Evolutionary conservation across 257 asterid species (phyloP), one percentile per base, ranked within the genome.

Genomic region (Ligustrum vulgare): DNA sequence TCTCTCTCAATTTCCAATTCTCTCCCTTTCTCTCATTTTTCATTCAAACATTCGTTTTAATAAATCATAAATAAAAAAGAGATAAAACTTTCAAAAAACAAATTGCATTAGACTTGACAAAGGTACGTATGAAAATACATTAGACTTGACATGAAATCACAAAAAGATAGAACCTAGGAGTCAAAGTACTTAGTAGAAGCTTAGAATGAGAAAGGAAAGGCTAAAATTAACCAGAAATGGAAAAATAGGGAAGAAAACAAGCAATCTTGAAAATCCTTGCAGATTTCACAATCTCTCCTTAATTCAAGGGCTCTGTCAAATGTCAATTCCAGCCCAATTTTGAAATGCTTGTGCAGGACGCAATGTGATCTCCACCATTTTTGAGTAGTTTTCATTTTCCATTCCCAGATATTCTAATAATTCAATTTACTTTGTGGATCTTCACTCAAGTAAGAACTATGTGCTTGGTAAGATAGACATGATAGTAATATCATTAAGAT

Each of bases 151-250:
- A 60, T 2, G 34, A 60, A 58, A 22, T 22, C 67, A 60, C 67
- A 60, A 60, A 60, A 60, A 60, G n/a, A 60, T 60, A 25, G 67
- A 23, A 60, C 67, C 67, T 60, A 60, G 67, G 33, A 22, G 67
- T 60, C 67, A 23, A 60, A 23, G 67, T 60, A 60, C 67, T 25
- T 8, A 11, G 33, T 60, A 60, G 67, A 31, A 22, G 67, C 8
- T 60, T 60, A 60, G 67, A 60, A 60, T 9, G 33, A 23, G 67
- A 23, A 23, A 60, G 67, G 67, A 60, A 60, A 60, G 67, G 67
- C 67, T 23, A 60, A 60, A 60, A 60, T 31, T 22, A 22, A 23
- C 67, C 67, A 60, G 34, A 60, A 60, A 60, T 22, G 67, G 67
- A 11, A 60, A 60, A 23, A 2, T 60, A 23, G 67, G 67, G 67